A percentile compares a stretch with the other conserved stretches of the same genome.
Conservation (phyloP, 2,329 filamentous ascomycete species). For the Xenoacremonium recifei region DNA sequence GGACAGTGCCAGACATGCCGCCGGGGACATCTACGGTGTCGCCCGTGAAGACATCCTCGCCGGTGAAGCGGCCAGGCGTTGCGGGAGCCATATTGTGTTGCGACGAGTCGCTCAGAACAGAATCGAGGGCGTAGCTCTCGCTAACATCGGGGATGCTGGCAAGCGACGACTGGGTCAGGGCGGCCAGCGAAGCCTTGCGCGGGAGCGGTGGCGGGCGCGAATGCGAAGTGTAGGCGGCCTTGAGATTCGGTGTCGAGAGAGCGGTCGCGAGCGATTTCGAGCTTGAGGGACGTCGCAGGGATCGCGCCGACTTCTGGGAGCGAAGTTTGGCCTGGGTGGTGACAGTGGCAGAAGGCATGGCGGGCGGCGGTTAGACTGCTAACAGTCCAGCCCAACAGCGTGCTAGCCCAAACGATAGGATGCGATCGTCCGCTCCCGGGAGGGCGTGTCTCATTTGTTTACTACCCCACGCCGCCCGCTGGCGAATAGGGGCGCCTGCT, state of each 20-base stretch:
- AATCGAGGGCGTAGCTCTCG: constrained; percentile 60
- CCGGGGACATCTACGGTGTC: constrained; percentile 90
- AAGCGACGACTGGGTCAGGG: constrained; percentile 62
- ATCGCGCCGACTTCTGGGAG: constrained; percentile 30
- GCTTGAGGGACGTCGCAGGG: constrained; percentile 45
- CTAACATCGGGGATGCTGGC: constrained; percentile 66
- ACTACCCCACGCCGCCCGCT: constrained; percentile 24
- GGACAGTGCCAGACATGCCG: constrained; percentile 85
- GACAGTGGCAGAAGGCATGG: constrained; percentile 25
- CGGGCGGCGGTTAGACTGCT: constrained; percentile 20
- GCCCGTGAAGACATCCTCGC: constrained; percentile 65
- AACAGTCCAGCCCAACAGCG: no score
- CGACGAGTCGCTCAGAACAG: constrained; percentile 39
- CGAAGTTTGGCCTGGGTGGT: constrained; percentile 16
- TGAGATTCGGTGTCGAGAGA: constrained; percentile 59
- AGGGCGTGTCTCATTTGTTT: constrained; percentile 30
- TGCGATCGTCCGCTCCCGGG: constrained; percentile 16
- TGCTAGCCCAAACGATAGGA: no score
- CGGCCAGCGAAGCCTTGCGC: constrained; percentile 70
- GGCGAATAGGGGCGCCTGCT: constrained; percentile 29
- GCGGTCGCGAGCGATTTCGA: no score
- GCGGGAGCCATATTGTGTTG: constrained; percentile 50
- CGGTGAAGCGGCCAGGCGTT: constrained; percentile 51
- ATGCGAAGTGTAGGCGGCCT: constrained; percentile 48
- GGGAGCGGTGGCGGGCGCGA: constrained; percentile 51